phyloP scores from a whole-genome alignment of 2,329 filamentous ascomycete genomes.

The Fusarium robinianum region DNA sequence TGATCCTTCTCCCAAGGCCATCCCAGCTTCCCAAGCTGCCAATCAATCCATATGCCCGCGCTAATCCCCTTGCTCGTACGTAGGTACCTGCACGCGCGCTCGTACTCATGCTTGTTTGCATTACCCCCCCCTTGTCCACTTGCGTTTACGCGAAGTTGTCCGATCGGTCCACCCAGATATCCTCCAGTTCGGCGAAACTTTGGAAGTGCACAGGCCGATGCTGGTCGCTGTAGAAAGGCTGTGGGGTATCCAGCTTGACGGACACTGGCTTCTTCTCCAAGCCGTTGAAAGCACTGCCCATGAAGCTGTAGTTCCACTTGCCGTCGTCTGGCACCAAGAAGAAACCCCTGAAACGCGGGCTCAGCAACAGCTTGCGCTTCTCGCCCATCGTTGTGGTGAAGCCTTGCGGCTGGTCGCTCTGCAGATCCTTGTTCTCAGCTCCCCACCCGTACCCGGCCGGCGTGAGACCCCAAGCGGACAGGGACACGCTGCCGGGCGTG shows the following conservation, averaged over 20 bases:
- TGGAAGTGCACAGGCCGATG: slow-evolving; percentile 95
- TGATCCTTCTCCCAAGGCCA: slow-evolving; percentile 16
- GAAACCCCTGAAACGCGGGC: slow-evolving; percentile 91
- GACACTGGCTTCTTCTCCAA: slow-evolving; percentile 90
- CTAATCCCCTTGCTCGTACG: slow-evolving; percentile 2
- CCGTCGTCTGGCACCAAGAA: slow-evolving; percentile 92
- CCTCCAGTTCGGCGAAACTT: slow-evolving; percentile 95
- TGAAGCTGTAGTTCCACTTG: slow-evolving; percentile 98
- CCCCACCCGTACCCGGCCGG: slow-evolving; percentile 96
- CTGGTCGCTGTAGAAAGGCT: slow-evolving; percentile 87
- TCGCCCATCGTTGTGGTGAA: slow-evolving; percentile 92
- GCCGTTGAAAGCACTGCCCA: slow-evolving; percentile 84
- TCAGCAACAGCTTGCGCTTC: slow-evolving; percentile 91
- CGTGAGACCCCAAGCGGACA: slow-evolving; percentile 91
- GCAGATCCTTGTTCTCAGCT: slow-evolving; percentile 89
- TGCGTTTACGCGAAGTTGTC: slow-evolving; percentile 83
- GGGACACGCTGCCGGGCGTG: slow-evolving; percentile 92
- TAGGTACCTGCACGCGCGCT: slow-evolving; percentile 2
- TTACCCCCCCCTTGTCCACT: neutral
- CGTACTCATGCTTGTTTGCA: slow-evolving; percentile 6
- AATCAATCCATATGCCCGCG: slow-evolving; percentile 3
- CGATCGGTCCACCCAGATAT: slow-evolving; percentile 90
- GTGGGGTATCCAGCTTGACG: slow-evolving; percentile 91
- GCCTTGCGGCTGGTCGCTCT: slow-evolving; percentile 90
- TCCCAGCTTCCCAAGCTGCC: slow-evolving; percentile 14